Percentiles rank a stretch among this genome's conserved stretches.
Conservation (phyloP, 1,284 basidiomycete genomes). For the Pseudozyma thailandica region DNA sequence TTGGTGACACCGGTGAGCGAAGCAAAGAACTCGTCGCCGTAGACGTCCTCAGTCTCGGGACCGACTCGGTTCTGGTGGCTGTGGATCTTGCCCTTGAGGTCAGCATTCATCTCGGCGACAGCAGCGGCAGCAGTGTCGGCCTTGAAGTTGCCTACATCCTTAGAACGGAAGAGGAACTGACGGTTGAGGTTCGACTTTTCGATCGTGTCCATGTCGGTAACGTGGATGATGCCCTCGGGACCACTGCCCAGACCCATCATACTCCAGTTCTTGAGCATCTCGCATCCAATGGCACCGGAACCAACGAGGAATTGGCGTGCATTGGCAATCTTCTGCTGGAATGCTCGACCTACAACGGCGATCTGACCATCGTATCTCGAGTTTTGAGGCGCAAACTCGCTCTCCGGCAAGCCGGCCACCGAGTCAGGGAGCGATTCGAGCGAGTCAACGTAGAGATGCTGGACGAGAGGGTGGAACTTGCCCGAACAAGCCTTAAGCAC, state of each 20-base stretch:
- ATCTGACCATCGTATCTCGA: conserved; percentile 94
- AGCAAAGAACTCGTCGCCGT: conserved; percentile 85
- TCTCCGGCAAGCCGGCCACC: conserved; percentile 75
- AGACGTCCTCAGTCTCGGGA: conserved; percentile 88
- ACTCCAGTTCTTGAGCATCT: conserved; percentile 99
- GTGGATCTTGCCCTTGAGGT: conserved; percentile 85
- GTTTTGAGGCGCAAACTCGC: conserved; percentile 83
- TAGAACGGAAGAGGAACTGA: conserved; percentile 96
- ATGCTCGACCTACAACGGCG: conserved; percentile 90
- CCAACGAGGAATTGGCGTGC: conserved; percentile 97
- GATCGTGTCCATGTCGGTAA: conserved; percentile 98
- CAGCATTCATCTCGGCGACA: conserved; percentile 96
- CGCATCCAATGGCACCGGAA: conserved; percentile 97
- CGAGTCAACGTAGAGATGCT: conserved; percentile 97
- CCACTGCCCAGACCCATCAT: conserved; percentile 96
- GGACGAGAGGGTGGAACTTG: conserved; percentile 97
- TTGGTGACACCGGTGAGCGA: conserved; percentile 96
- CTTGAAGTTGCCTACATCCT: conserved; percentile 98
- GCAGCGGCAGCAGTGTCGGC: conserved; percentile 92
- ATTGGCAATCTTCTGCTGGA: conserved; percentile 92
- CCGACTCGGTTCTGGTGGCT: conserved; percentile 95
- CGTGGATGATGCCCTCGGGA: conserved; percentile 83
- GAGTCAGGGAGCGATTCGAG: conserved; percentile 77
- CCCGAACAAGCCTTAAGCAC: conserved; percentile 96
- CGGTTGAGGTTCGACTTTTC: conserved; percentile 99